Evolutionary conservation across 108 stramenopile genomes (phyloP), one percentile per base, ranked within the genome.

Genomic region (Discostella stelligeroides): DNA sequence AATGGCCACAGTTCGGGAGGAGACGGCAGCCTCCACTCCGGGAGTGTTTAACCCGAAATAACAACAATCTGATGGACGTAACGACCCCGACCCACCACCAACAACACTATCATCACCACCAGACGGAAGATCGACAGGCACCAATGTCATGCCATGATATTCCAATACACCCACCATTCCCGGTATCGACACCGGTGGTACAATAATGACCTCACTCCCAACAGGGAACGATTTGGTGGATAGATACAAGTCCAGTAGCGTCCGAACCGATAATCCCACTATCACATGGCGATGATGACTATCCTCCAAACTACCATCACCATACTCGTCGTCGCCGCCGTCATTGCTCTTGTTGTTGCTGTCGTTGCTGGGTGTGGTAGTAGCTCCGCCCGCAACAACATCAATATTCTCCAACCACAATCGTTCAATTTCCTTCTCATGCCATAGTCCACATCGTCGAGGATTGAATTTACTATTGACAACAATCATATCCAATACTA

Each of bases 211-310:
- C 66, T 94, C 85, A 20, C 28, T 28, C 25, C 70, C 86, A 7
- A 25, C 28, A 1, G 86, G 82, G 74, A 77, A 92, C 1, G 72
- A 68, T 64, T 83, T 27, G 55, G 65, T 7, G 9, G 72, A 69
- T 6, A 94, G 72, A 54, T 90, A 94, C 41, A 91, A 42, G 71
- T 94, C 93, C 21, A 92, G 71, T 17, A 91, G 65, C 14, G 88
- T 86, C 37, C 93, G 80, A 0, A 88, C 90, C 13, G 93, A 92
- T 27, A 87, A 67, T 5, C 89, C 93, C 13, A 82, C 84, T 2
- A 91, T 66, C 29, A 86, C 81, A n/a, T 76, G 34, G 49, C 53
- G 53, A 29, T 3, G 28, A 29, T 0, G 24, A 14, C 34, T 20
- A 42, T 60, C 37, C 10, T 28, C 4, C n/a, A 21, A 20, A 18